Evolutionary conservation across 2,329 filamentous ascomycete genomes (phyloP), one percentile per base, ranked within the genome.

Genomic region (Pseudogymnoascus sp.): DNA sequence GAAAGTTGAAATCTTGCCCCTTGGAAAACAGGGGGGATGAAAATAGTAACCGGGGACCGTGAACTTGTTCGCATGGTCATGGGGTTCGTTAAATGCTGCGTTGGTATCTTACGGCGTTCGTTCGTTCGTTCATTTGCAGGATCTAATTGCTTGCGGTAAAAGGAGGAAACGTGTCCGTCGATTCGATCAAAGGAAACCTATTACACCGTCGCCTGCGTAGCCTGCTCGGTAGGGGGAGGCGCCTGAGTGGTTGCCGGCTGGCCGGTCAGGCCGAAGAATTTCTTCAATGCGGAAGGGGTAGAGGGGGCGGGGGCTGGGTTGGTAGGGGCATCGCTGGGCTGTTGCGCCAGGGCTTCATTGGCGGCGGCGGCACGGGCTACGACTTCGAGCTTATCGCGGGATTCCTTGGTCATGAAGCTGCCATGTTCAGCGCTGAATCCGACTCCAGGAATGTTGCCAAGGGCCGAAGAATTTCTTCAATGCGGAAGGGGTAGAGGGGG

Each of bases 61-160:
- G 44, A 55, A 33, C 31, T 31, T 33, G 27, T 33, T 55, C 21
- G 44, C 44, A 10, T 55, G 44, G 44, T 55, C 44, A 55, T 55
- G 44, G 44, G 44, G 44, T 17, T 55, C 44, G 44, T 55, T 21
- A 21, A 55, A 55, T 33, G 44, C n/a, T 55, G 44, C 44, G 27
- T 51, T 29, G 44, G 27, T 33, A 55, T 55, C 44, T 51, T 51
- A 51, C 42, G 42, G 42, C 42, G 44, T 51, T 21, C 15, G 39
- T 42, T 44, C 48, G 44, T 31, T 51, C 42, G 25, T 48, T 51
- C 27, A 55, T 55, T 55, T 33, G 48, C 48, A 33, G 29, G n/a
- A 55, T 55, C 48, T 55, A 55, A 55, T 55, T 55, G 48, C 48
- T 55, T 21, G 21, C 21, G 48, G 12, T 55, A 55, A 55, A 48